These are phyloP conservation scores for Annulohypoxylon bovei DNA, from an alignment of 495 filamentous ascomycete genomes.

Conservation along the genomic window DNA sequence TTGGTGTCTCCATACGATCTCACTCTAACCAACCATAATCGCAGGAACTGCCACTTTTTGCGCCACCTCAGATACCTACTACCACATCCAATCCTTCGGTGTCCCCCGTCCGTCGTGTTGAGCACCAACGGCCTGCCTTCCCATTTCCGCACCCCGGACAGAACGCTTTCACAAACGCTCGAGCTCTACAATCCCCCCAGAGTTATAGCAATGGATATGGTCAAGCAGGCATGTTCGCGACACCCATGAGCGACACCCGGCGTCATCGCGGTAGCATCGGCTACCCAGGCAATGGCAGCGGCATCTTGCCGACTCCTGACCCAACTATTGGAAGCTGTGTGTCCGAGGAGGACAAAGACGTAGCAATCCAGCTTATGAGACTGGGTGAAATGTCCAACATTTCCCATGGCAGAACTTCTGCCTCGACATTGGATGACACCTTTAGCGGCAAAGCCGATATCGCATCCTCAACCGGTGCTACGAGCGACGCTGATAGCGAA, in stretches of 20 bases:
- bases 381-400: constrained; percentile 91
- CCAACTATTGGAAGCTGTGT: constrained; percentile 94
- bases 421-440: constrained; percentile 92
- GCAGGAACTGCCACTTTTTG: constrained; percentile 94
- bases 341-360: constrained; percentile 98
- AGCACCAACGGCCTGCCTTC: constrained; percentile 65
- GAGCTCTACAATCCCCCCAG: constrained; percentile 80
- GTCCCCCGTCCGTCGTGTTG: constrained; percentile 83
- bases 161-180: constrained; percentile 75
- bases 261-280: constrained; percentile 72
- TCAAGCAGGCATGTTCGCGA: constrained; percentile 59
- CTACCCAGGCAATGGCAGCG: constrained; percentile 55
- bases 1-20: constrained; percentile 30
- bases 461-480: constrained; percentile 84
- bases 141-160: constrained; percentile 77
- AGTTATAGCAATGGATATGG: constrained; percentile 68
- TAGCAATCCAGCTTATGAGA: constrained; percentile 94
- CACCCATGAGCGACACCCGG: constrained; percentile 68
- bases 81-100: constrained; percentile 89
- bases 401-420: constrained; percentile 87
- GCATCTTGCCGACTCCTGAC: constrained; percentile 87
- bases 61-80: constrained; percentile 89
- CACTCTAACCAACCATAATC: constrained; percentile 29
- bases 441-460: constrained; percentile 87
- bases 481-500: constrained; percentile 80